Conservation (phyloP, 108 stramenopile genomes). For the Conticribra weissflogii region DNA sequence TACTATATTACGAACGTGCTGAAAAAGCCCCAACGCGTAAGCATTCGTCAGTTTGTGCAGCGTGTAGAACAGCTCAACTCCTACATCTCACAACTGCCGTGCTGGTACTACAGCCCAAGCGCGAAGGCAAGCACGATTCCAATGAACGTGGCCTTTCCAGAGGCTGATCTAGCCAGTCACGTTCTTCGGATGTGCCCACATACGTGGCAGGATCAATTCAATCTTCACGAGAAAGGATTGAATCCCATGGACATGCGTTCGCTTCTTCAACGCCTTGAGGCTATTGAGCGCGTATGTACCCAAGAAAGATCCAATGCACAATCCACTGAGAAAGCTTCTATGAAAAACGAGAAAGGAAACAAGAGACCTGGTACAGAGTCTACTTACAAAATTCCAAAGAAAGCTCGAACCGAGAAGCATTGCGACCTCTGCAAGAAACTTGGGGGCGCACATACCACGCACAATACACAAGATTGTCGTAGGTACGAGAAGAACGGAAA, state of each 20-base stretch:
- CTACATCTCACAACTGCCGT: neutral
- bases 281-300: neutral
- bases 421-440: neutral
- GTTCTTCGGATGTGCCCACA: neutral
- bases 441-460: neutral
- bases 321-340: neutral
- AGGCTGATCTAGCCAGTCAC: neutral
- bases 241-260: neutral
- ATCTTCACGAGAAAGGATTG: neutral
- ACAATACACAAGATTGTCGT: neutral
- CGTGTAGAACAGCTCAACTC: neutral
- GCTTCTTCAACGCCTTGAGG: neutral
- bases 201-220: neutral
- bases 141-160: neutral
- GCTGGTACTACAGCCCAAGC: neutral
- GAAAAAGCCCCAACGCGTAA: neutral
- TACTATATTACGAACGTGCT: neutral
- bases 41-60: neutral
- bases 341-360: neutral
- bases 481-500: neutral
- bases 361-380: neutral
- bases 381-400: neutral
- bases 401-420: neutral
- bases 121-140: neutral
- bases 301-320: neutral